Percentiles rank a stretch among this genome's conserved stretches.
Conservation (phyloP, 352 stramenopile species). For the Pythium apleroticum region DNA sequence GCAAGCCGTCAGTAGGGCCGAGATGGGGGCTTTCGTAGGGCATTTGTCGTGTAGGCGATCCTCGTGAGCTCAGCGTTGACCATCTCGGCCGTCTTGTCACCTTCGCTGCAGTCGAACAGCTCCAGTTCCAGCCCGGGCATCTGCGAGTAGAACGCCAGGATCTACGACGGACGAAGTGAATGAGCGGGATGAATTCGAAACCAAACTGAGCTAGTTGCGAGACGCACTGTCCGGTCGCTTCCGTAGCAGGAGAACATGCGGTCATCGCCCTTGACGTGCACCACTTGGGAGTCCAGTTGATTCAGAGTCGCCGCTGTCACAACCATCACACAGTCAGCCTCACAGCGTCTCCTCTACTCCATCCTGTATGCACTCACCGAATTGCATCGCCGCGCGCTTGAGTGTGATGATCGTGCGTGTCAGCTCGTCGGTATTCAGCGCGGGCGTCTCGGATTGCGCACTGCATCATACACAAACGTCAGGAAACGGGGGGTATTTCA, state of each 20-base stretch:
- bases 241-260: slow-evolving; percentile 88
- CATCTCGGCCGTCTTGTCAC: slow-evolving; percentile 70
- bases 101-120: slow-evolving; percentile 77
- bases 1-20: slow-evolving; percentile 29
- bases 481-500: background rate
- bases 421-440: slow-evolving; percentile 76
- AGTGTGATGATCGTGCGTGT: slow-evolving; percentile 77
- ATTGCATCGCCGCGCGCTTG: slow-evolving; percentile 77
- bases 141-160: slow-evolving; percentile 86
- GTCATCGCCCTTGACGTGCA: slow-evolving; percentile 80
- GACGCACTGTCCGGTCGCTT: slow-evolving; percentile 60
- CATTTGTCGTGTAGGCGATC: slow-evolving; percentile 48
- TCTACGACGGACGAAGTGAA: slow-evolving; percentile 34
- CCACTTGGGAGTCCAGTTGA: slow-evolving; percentile 78
- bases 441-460: slow-evolving; percentile 64
- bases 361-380: slow-evolving; percentile 44
- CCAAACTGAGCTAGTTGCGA: background rate
- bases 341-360: background rate
- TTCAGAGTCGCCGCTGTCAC: slow-evolving; percentile 72
- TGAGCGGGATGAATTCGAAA: background rate
- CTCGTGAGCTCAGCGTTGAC: slow-evolving; percentile 75
- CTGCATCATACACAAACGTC: slow-evolving; percentile 25
- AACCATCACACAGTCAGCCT: background rate
- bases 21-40: slow-evolving; percentile 4
- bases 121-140: slow-evolving; percentile 76